Evolutionary conservation across 495 filamentous ascomycete species (phyloP).

Genomic region (Lepraria neglecta): DNA sequence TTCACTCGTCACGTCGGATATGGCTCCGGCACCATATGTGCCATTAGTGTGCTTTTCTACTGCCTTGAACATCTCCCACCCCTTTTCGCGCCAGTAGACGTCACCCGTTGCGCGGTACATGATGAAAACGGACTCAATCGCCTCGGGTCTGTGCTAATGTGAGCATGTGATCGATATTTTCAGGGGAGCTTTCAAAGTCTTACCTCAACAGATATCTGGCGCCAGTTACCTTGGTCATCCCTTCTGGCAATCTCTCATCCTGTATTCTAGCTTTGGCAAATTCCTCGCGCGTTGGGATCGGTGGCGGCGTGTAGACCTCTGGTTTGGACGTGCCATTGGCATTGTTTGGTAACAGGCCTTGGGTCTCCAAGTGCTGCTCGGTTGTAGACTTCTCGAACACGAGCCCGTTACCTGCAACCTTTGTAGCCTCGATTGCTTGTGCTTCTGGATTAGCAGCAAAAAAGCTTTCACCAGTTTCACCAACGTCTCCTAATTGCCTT

Average conservation of each 20-base stretch:
- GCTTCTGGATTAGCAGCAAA: background rate
- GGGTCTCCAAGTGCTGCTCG: conserved; percentile 1
- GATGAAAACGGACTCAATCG: conserved; percentile 92
- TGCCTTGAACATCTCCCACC: conserved; percentile 85
- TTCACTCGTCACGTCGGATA: conserved; percentile 62
- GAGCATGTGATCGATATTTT: conserved; percentile 37
- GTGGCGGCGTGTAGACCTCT: conserved; percentile 7
- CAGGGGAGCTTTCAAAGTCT: conserved; percentile 49
- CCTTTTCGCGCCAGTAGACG: conserved; percentile 69
- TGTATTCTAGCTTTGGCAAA: conserved; percentile 53
- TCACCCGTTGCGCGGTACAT: conserved; percentile 91
- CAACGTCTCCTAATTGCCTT: conserved; percentile 15
- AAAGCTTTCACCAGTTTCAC: background rate
- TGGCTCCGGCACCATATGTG: conserved; percentile 62
- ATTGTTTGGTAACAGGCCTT: too few species aligned
- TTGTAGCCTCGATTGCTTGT: background rate
- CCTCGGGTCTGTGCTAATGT: conserved; percentile 60
- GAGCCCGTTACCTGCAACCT: background rate
- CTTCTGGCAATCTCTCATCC: conserved; percentile 58
- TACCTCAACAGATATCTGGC: conserved; percentile 73
- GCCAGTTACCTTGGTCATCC: conserved; percentile 54
- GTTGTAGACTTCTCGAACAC: conserved; percentile 1
- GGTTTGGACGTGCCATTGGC: background rate
- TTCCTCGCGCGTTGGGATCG: conserved; percentile 47
- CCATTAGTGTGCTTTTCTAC: conserved; percentile 61